Evolutionary conservation across 768 basidiomycete species (phyloP).

Genomic region (Termitomyces sp.): DNA sequence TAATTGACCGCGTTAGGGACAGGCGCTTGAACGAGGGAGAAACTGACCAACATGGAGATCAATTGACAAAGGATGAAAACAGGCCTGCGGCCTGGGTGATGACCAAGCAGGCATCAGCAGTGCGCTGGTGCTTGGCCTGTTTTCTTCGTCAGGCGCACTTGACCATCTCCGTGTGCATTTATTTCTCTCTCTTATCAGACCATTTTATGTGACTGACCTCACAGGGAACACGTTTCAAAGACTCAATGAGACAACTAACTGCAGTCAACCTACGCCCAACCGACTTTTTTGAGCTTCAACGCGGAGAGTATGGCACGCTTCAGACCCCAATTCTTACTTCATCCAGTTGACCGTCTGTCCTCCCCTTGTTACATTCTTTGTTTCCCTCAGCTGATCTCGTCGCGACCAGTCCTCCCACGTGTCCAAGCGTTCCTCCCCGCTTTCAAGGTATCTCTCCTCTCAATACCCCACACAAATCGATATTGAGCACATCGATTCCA

Average conservation of each 20-base stretch:
- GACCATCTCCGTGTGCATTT: conserved; percentile 2
- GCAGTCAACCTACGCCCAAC: neutral
- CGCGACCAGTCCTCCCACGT: conserved; percentile 55
- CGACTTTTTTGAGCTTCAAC: neutral
- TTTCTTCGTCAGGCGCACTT: too few relatives aligned
- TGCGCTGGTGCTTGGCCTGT: too few relatives aligned
- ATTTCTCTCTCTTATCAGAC: neutral
- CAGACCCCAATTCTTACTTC: conserved; percentile 28
- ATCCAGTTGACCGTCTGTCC: conserved; percentile 48
- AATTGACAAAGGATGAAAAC: too few relatives aligned
- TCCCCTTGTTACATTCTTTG: neutral
- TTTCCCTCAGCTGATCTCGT: conserved; percentile 3
- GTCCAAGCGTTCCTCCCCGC: conserved; percentile 67
- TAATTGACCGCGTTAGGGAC: too few relatives aligned
- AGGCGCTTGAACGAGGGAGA: too few relatives aligned
- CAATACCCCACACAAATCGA: conserved; percentile 56
- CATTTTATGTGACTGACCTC: neutral
- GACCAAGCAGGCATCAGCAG: too few relatives aligned
- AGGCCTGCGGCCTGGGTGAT: too few relatives aligned
- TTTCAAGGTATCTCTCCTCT: conserved; percentile 55
- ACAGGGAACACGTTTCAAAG: neutral
- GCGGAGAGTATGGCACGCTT: neutral
- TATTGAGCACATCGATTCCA: conserved; percentile 57
- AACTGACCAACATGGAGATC: too few relatives aligned
- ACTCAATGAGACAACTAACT: neutral